These are phyloP conservation scores for Dactylonectria macrodidyma DNA, from an alignment of 2,329 filamentous ascomycete genomes.

Conservation along the genomic window DNA sequence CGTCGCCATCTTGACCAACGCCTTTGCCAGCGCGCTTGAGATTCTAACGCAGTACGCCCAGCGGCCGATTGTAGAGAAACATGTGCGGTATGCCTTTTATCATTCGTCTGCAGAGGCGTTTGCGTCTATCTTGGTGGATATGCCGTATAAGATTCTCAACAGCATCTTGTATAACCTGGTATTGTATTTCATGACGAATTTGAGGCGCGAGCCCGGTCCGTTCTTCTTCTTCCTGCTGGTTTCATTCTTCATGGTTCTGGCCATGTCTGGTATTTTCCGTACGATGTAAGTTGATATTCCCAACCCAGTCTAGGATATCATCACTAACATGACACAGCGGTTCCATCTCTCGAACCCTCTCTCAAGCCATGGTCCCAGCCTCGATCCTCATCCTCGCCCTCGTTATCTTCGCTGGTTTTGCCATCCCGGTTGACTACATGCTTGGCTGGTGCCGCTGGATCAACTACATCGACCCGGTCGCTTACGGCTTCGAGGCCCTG, in stretches of 20 bases:
- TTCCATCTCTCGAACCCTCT: conserved; percentile 67
- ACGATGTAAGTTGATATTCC: conserved; percentile 44
- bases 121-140: conserved; percentile 57
- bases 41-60: conserved; percentile 57
- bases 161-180: conserved; percentile 60
- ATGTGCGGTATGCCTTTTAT: conserved; percentile 58
- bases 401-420: conserved; percentile 65
- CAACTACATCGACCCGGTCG: conserved; percentile 75
- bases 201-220: conserved; percentile 59
- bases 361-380: conserved; percentile 60
- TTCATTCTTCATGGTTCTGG: conserved; percentile 68
- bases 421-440: conserved; percentile 63
- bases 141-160: conserved; percentile 60
- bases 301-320: neutral
- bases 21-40: conserved; percentile 58
- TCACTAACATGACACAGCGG: conserved; percentile 36
- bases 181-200: conserved; percentile 65
- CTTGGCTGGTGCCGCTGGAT: conserved; percentile 79
- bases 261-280: conserved; percentile 76
- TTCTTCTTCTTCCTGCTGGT: conserved; percentile 65
- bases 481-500: conserved; percentile 76
- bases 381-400: conserved; percentile 55
- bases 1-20: conserved; percentile 68
- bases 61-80: conserved; percentile 57
- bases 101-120: conserved; percentile 55